Conservation (phyloP, 106 monocot genomes). For the Apostasia ramifera region DNA sequence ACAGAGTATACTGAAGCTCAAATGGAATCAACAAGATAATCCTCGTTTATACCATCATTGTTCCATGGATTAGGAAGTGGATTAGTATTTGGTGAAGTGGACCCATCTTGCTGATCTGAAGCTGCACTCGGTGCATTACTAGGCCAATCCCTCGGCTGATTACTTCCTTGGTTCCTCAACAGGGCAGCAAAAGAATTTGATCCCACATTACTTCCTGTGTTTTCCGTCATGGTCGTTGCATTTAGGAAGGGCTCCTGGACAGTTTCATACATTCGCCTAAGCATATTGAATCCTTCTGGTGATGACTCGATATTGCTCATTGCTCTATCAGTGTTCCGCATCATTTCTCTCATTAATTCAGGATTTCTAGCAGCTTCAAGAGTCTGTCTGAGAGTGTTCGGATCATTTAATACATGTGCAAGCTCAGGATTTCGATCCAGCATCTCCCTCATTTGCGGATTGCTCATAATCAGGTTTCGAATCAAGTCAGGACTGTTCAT, state of each 20-base stretch:
- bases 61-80: conserved; percentile 98
- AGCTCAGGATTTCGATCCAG: conserved; percentile 95
- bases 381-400: conserved; percentile 80
- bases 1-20: neutral
- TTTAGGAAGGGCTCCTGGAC: conserved; percentile 96
- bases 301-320: conserved; percentile 99
- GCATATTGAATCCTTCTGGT: conserved; percentile 99
- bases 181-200: conserved; percentile 84
- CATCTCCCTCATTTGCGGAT: conserved; percentile 95
- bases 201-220: conserved; percentile 30
- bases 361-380: conserved; percentile 92
- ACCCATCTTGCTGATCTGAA: conserved; percentile 37
- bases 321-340: conserved; percentile 96
- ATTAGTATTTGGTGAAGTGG: conserved; percentile 78
- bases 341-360: conserved; percentile 98
- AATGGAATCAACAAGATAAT: neutral
- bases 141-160: conserved; percentile 27
- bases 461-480: conserved; percentile 85
- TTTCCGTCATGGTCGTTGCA: conserved; percentile 87
- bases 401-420: conserved; percentile 93
- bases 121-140: conserved; percentile 36
- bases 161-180: conserved; percentile 47
- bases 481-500: conserved; percentile 92
- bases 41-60: conserved; percentile 29
- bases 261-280: conserved; percentile 95